These are phyloP conservation scores for Phytophthora nicotianae DNA, from an alignment of 352 stramenopile species.

Conservation along the genomic window DNA sequence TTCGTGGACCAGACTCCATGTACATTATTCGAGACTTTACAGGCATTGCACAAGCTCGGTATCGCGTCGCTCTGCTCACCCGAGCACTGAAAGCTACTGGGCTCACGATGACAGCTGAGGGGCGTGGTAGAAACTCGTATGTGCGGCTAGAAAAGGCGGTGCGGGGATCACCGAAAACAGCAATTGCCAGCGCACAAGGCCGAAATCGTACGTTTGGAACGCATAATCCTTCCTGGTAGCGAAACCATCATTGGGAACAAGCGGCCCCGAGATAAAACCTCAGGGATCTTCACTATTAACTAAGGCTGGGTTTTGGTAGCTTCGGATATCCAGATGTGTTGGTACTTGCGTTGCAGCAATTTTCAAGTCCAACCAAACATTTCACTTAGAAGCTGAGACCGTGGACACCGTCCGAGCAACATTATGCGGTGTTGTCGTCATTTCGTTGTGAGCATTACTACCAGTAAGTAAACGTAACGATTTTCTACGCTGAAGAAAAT, in stretches of 20 bases:
- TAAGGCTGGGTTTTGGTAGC: neutral
- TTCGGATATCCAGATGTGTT: neutral
- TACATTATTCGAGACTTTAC: constrained; percentile 2
- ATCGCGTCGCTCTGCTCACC: constrained; percentile 1
- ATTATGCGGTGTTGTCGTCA: no score
- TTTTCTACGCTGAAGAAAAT: no score
- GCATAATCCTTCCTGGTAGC: neutral
- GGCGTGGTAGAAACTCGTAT: neutral
- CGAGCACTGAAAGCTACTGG: neutral
- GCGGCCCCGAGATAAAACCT: neutral
- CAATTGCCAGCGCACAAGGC: neutral
- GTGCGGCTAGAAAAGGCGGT: neutral
- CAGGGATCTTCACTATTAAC: neutral
- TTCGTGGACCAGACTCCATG: neutral
- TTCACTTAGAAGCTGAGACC: no score
- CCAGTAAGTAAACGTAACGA: no score
- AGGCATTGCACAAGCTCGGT: constrained; percentile 11
- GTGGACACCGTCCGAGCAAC: no score
- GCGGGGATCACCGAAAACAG: neutral
- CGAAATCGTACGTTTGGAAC: neutral
- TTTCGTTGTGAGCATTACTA: no score
- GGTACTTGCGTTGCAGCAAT: no score
- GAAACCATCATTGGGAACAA: neutral
- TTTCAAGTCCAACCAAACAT: no score
- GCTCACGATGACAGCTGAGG: constrained; percentile 6